Conservation (phyloP, 768 basidiomycete species). For the Terana coerulea region DNA sequence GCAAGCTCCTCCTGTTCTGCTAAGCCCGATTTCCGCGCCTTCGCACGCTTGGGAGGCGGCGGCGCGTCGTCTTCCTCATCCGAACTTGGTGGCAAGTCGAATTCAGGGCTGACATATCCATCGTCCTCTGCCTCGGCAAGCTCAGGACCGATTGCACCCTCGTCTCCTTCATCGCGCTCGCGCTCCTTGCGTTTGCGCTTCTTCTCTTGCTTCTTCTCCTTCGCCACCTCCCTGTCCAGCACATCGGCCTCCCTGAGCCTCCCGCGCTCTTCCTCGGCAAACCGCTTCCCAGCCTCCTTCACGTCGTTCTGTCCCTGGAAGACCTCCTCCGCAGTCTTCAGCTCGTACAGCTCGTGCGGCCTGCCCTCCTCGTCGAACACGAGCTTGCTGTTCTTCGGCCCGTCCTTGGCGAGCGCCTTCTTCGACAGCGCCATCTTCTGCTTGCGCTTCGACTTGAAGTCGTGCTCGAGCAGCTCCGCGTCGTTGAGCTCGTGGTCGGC, state of each 20-base stretch:
- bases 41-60: conserved; percentile 14
- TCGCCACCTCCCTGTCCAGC: conserved; percentile 76
- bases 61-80: conserved; percentile 25
- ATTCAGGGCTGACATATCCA: conserved; percentile 70
- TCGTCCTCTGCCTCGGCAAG: too few relatives aligned
- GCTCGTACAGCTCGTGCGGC: conserved; percentile 79
- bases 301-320: conserved; percentile 59
- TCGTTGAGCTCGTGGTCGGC: conserved; percentile 70
- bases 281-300: conserved; percentile 61
- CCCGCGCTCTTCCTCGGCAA: conserved; percentile 68
- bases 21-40: conserved; percentile 27
- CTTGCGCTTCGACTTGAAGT: conserved; percentile 84
- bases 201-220: conserved; percentile 86
- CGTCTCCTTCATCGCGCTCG: conserved; percentile 36
- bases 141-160: too few relatives aligned
- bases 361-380: conserved; percentile 89
- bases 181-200: conserved; percentile 88
- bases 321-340: conserved; percentile 67
- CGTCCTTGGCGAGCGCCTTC: conserved; percentile 60
- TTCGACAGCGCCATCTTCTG: conserved; percentile 70
- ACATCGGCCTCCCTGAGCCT: conserved; percentile 71
- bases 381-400: conserved; percentile 65
- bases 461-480: conserved; percentile 31
- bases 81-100: conserved; percentile 44
- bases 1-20: conserved; percentile 66